Evolutionary conservation across 2,329 filamentous ascomycete genomes (phyloP), one percentile per base, ranked within the genome.

Genomic region (Teratosphaeriaceae sp.): DNA sequence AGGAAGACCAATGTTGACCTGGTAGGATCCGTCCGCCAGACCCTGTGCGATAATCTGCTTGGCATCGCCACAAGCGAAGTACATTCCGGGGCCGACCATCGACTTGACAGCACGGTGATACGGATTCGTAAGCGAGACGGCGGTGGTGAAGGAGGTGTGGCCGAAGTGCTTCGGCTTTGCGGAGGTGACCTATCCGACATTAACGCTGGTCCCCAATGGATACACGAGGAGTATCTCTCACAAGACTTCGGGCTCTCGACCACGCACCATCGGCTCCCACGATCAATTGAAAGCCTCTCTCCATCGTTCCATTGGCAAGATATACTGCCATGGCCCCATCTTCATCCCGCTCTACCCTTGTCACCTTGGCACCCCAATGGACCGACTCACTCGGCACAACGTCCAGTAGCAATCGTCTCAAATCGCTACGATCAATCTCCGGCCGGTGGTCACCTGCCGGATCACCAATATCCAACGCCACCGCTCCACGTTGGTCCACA

Each of bases 241-340:
- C 58, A 49, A 64, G 31, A 26, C 42, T 51, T 38, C 57, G 46
- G 2, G 44, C 40, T 57, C 65, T 71, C 6, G 66, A 70, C 66
- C 68, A 72, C 1, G 68, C 67, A 4, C 71, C 71, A 51, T 74
- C 71, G 8, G 66, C 69, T 3, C 72, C 72, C 16, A 75, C 63
- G 4, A 75, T 60, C 2, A 75, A 63, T 30, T 64, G 58, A 47
- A 71, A 71, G 0, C 60, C 65, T 2, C 47, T 52, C 16, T 61
- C 62, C 1, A 45, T 47, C 1, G 38, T 50, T 0, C 63, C 64
- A 46, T 66, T 50, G 2, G 43, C 45, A 36, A 65, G 60, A 12
- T 50, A 47, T 0, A 68, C 41, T 7, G 44, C 39, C 43, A 55
- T 53, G 2, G 6, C 20, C 3, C 47, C 52, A 12, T 56, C 46